A percentile compares a stretch with the other conserved stretches of the same genome.
Evolutionary conservation across 2,329 filamentous ascomycete genomes (phyloP).

Genomic region (Fusarium incarnatum): DNA sequence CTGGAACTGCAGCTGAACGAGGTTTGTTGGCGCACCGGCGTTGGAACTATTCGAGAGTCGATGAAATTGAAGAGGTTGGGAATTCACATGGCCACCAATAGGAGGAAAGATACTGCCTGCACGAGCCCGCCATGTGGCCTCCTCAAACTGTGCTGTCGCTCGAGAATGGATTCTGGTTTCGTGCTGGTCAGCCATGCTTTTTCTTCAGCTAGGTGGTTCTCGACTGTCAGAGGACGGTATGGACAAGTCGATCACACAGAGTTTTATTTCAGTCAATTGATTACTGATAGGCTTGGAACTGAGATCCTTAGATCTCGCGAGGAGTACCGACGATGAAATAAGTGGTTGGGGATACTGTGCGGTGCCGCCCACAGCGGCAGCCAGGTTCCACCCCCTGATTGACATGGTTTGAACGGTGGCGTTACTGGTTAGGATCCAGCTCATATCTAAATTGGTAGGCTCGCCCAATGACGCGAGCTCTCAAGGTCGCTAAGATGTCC

Average conservation of each 20-base stretch:
- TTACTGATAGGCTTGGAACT: slow-evolving; percentile 6
- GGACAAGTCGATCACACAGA: slow-evolving; percentile 16
- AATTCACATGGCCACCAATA: slow-evolving; percentile 41
- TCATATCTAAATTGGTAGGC: slow-evolving; percentile 29
- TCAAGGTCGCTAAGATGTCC: slow-evolving; percentile 14
- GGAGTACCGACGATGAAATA: slow-evolving; percentile 1
- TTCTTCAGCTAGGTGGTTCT: slow-evolving; percentile 13
- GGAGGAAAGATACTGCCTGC: slow-evolving; percentile 7
- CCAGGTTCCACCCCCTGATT: slow-evolving; percentile 36
- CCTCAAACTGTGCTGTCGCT: slow-evolving; percentile 12
- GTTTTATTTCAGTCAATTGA: not conserved
- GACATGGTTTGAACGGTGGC: slow-evolving; percentile 41
- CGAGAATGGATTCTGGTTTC: not conserved
- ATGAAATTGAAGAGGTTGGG: slow-evolving; percentile 42
- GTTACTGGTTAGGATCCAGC: slow-evolving; percentile 32
- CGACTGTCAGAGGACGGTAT: slow-evolving; percentile 18
- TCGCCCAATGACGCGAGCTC: slow-evolving; percentile 27
- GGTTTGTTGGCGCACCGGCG: slow-evolving; percentile 32
- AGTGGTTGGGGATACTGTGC: slow-evolving; percentile 34
- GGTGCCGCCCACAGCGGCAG: slow-evolving; percentile 20
- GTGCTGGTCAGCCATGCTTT: slow-evolving; percentile 8
- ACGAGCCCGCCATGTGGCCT: slow-evolving; percentile 35
- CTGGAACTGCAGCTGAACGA: slow-evolving; percentile 40
- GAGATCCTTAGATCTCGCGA: not conserved
- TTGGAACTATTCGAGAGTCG: slow-evolving; percentile 18